Evolutionary conservation across 2,329 filamentous ascomycete species (phyloP), one percentile per base, ranked within the genome.

Genomic region (Ceratocystis papillata): DNA sequence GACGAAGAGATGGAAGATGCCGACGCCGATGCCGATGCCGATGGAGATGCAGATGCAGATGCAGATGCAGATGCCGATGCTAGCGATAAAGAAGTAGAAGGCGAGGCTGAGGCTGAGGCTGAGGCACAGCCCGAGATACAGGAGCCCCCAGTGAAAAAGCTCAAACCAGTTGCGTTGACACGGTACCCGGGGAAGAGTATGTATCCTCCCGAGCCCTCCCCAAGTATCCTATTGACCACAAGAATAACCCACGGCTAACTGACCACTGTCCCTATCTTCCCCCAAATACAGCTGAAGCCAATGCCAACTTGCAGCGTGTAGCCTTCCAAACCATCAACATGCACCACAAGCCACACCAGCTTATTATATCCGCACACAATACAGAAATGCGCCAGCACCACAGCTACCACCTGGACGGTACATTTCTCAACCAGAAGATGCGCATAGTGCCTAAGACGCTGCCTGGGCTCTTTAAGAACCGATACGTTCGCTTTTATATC

Each of bases 261-360:
- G 44, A 25, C 12, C n/a, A 12, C 44, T 30, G 25, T n/a, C 33
- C n/a, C 1, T 44, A 25, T 7, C 63, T 17, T 25, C 63, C 30
- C 25, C 6, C 50, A 5, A 25, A 12, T 10, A 61, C 30, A 65
- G 64, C 55, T 30, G 46, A 46, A 22, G 28, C 53, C 53, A 64
- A 65, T 41, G 63, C 67, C 22, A 65, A 65, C 30, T 37, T 68
- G n/a, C 63, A 68, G 20, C 64, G 63, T 17, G 67, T 68, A 7
- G 63, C 67, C 50, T 68, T 68, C 61, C 87, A 93, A 71, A 89
- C 86, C 3, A 78, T 88, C 53, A 88, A 89, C 5, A 78, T 94
- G 65, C 87, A 85, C 67, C 77, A 94, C 8, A 85, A 88, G 1
- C 75, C 81, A 1, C 82, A 80, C 60, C 84, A 91, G 71, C 85